These are phyloP conservation scores for Phycomyces nitens DNA, from an alignment of 192 early-diverging fungal species.

Conservation along the genomic window DNA sequence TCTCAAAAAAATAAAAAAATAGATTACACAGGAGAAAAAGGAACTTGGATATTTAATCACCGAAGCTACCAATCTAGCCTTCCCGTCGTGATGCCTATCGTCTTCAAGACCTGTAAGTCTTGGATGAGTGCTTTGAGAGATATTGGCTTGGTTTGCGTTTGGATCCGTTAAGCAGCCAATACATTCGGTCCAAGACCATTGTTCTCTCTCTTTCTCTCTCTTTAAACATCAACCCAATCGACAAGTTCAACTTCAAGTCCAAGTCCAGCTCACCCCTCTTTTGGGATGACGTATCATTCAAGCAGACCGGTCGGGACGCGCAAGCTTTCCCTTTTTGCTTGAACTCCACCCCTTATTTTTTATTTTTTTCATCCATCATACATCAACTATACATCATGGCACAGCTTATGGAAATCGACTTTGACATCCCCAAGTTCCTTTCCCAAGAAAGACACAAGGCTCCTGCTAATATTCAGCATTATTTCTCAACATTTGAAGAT, in stretches of 20 bases:
- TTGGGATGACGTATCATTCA: not conserved
- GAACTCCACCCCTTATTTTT: not conserved
- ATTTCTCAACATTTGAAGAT: constrained; percentile 84
- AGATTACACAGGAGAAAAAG: not conserved
- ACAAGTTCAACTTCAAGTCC: too few relatives aligned
- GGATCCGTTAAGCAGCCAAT: too few relatives aligned
- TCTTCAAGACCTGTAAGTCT: too few relatives aligned
- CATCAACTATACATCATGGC: constrained; percentile 5
- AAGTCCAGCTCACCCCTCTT: not conserved
- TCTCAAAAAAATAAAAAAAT: not conserved
- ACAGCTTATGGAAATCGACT: constrained; percentile 69
- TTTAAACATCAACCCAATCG: too few relatives aligned
- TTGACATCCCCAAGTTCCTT: constrained; percentile 72
- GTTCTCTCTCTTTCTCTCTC: too few relatives aligned
- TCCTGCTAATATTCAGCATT: constrained; percentile 67
- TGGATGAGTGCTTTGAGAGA: too few relatives aligned
- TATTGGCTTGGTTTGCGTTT: too few relatives aligned
- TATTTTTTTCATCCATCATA: not conserved
- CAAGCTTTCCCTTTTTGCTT: constrained; percentile 1
- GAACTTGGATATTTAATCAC: not conserved
- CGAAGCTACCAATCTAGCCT: too few relatives aligned
- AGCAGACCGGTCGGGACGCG: not conserved
- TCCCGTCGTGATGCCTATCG: too few relatives aligned
- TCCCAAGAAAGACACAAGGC: constrained; percentile 61
- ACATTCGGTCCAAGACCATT: too few relatives aligned